These are phyloP conservation scores for Bathelium albidoporum DNA, from an alignment of 495 filamentous ascomycete species.

Conservation along the genomic window DNA sequence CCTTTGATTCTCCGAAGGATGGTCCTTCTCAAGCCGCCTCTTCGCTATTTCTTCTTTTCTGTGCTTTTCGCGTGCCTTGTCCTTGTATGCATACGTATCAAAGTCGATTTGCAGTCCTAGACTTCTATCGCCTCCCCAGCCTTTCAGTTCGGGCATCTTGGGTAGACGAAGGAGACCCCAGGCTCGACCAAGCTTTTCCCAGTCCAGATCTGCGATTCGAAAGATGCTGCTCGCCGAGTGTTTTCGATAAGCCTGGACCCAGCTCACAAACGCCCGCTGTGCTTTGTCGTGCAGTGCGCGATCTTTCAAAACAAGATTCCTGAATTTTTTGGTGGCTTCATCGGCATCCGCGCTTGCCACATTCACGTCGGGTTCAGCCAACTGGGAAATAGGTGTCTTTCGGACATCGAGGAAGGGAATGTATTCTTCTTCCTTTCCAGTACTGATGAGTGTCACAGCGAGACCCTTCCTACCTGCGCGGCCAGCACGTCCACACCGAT, in stretches of 20 bases:
- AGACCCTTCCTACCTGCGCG: constrained; percentile 78
- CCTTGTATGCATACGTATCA: constrained; percentile 58
- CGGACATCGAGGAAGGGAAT: constrained; percentile 77
- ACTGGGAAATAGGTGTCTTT: constrained; percentile 69
- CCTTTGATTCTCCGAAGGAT: constrained; percentile 14
- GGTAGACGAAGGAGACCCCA: constrained; percentile 81
- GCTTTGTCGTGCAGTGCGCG: constrained; percentile 80
- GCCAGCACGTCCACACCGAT: constrained; percentile 86
- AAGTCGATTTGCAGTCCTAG: constrained; percentile 55
- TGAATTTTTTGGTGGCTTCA: constrained; percentile 43
- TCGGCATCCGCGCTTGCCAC: constrained; percentile 44
- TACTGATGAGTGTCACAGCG: constrained; percentile 73
- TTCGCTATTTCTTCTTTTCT: constrained; percentile 43
- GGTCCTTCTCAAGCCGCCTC: constrained; percentile 25
- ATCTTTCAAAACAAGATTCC: constrained; percentile 54
- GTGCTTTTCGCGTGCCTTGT: constrained; percentile 64
- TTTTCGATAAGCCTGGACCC: constrained; percentile 82
- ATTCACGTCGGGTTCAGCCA: constrained; percentile 23
- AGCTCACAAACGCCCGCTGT: constrained; percentile 84
- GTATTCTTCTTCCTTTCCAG: constrained; percentile 80
- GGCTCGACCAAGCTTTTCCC: constrained; percentile 65
- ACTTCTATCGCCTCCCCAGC: constrained; percentile 51
- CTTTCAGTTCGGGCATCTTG: constrained; percentile 85
- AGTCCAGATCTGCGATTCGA: constrained; percentile 68
- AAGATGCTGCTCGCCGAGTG: constrained; percentile 89